A percentile compares a stretch with the other conserved stretches of the same genome.
These are phyloP conservation scores for Litsea cubeba DNA, from an alignment of 164 flowering plant species.

Conservation along the genomic window DNA sequence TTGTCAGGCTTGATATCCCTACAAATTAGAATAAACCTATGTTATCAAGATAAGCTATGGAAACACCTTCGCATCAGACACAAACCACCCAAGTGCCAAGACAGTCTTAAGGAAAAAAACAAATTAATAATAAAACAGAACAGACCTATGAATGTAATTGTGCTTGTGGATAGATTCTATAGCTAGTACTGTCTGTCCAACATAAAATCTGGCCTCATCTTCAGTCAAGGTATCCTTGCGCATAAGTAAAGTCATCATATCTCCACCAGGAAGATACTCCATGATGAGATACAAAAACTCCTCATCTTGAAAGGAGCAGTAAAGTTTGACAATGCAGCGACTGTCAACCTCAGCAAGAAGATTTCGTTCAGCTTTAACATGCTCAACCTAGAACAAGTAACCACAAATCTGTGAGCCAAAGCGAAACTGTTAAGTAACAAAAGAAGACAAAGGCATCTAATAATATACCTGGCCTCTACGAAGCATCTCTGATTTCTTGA, in stretches of 20 bases:
- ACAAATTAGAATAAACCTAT: not conserved
- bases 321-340: constrained; percentile 45
- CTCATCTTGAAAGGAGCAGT: constrained; percentile 51
- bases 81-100: not conserved
- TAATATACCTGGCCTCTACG: constrained; percentile 36
- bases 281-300: constrained; percentile 46
- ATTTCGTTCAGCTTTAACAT: constrained; percentile 54
- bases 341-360: constrained; percentile 56
- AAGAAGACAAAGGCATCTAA: not conserved
- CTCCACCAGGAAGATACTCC: constrained; percentile 60
- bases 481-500: constrained; percentile 40
- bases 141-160: constrained; percentile 51
- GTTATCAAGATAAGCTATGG: not conserved
- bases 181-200: constrained; percentile 48
- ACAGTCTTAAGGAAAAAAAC: not conserved
- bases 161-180: constrained; percentile 55
- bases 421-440: not conserved
- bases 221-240: constrained; percentile 48
- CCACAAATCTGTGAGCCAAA: not conserved
- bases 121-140: not conserved
- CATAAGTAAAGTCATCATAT: constrained; percentile 55
- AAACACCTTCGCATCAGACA: not conserved
- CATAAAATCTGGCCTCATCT: constrained; percentile 47
- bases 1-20: constrained; percentile 53
- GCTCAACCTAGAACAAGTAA: constrained; percentile 37